Evolutionary conservation across 2,329 filamentous ascomycete genomes (phyloP), one percentile per base, ranked within the genome.

Genomic region (Colletotrichum noveboracense): DNA sequence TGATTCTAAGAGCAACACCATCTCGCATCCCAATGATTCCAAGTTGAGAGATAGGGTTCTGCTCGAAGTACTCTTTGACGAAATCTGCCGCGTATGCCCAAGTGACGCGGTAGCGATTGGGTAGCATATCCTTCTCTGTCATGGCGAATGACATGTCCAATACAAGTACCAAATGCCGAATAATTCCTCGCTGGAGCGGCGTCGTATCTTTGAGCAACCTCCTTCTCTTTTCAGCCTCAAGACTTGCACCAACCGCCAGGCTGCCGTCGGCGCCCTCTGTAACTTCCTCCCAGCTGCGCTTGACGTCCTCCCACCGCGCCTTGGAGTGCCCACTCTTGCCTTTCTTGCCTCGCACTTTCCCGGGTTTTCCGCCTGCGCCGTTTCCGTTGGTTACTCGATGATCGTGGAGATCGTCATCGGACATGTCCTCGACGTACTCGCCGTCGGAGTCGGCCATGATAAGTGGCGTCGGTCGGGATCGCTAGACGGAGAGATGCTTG

Each of bases 31-130:
- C 96, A 52, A 99, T 88, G 34, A 99, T 94, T 28, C 94, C 96
- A 72, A 99, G 91, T 85, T 99, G 97, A 12, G 96, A 98, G 79
- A 99, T 98, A 13, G 97, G 97, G 81, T 99, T 99, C 85, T 99
- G 97, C 85, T 98, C 97, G 82, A 98, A 99, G 86, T 95, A 99
- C 84, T 98, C 96, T 75, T 93, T 91, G 65, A 98, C 94, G 84
- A 98, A 99, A 73, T 96, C 94, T 78, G 94, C 91, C 18, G 96
- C 94, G 84, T 96, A 97, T 78, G 93, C 93, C 81, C 98, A 89
- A 68, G 93, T 94, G 36, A 98, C 90, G 48, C 96, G 90, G 84
- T 96, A 96, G 76, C 96, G 92, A 58, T 93, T 98, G 7, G 97
- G 97, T 30, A 97, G 92, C 79, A 98, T 89, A 82, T 99, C 97